Base-by-base conservation (phyloP, 257 asterid species). In the Solanum arcanum region DNA sequence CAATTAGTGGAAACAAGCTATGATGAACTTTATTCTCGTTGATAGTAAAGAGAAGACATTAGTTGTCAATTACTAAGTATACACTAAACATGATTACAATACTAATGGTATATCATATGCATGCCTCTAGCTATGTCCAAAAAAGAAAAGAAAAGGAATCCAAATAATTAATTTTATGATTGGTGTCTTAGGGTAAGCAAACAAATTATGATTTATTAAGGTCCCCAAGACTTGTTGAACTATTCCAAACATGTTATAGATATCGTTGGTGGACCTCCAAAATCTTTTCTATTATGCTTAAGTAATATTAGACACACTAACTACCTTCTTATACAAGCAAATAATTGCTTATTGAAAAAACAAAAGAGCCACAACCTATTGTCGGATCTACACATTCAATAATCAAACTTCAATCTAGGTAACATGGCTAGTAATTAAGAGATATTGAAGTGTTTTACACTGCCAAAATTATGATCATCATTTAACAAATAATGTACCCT, bases 211-310 rank as follows among this genome's bases (percentile, higher is more conserved):
- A 27, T 72, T 70, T 59, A 56, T 83, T 46, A 64, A 78, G 62
- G 59, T 52, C 83, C 70, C 11, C 70, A 80, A 46, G 52, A 68
- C 66, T 80, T 81, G 33, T 25, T 31, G 29, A 70, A 66, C 39
- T 80, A 74, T 88, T 89, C 47, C 69, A 49, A 76, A 84, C 88
- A 88, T 72, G 88, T 66, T 73, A 72, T 44, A 41, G 39, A 15
- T 83, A 56, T 56, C 89, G 88, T 73, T 62, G 88, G 89, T 86
- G 62, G 88, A 86, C 56, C 68, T 76, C 60, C 83, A 9, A 23
- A 76, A 42, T 76, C 16, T 73, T 73, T 41, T n/a, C 33, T 76
- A 42, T 76, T 41, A 76, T 42, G 83, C 60, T 9, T 76, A n/a
- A 13, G 7, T 76, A 42, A 76, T 7, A n/a, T 76, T n/a, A 76